phyloP scores from a whole-genome alignment of 805 yeast genomes.

The Ogataea thermomethanolica region DNA sequence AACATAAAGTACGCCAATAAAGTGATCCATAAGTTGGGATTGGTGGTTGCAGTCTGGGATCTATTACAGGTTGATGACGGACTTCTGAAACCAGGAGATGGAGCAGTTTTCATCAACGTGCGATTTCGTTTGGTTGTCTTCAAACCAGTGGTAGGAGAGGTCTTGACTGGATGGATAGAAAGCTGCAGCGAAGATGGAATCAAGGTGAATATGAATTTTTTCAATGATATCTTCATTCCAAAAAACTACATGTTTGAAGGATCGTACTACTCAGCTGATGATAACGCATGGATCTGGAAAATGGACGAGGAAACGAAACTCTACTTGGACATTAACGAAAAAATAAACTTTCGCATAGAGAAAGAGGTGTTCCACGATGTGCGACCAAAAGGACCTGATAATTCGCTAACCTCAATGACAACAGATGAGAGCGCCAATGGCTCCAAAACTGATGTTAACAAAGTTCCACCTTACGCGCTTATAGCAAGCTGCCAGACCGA shows the following conservation, averaged over 20 bases:
- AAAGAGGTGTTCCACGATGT: slow-evolving; percentile 81
- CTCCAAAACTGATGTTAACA: slow-evolving; percentile 27
- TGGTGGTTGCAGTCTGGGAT: slow-evolving; percentile 84
- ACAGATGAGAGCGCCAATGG: slow-evolving; percentile 22
- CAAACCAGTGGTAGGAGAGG: slow-evolving; percentile 93
- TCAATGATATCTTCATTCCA: slow-evolving; percentile 90
- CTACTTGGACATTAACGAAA: slow-evolving; percentile 86
- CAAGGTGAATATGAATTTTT: slow-evolving; percentile 79
- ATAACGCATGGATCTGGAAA: slow-evolving; percentile 94
- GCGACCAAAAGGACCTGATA: slow-evolving; percentile 70
- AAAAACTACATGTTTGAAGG: slow-evolving; percentile 72
- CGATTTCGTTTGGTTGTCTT: slow-evolving; percentile 75
- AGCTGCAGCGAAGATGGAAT: slow-evolving; percentile 87
- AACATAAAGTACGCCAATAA: slow-evolving; percentile 84
- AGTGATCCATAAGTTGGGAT: slow-evolving; percentile 78
- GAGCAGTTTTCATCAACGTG: slow-evolving; percentile 76
- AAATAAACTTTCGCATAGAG: slow-evolving; percentile 86
- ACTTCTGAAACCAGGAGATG: slow-evolving; percentile 88
- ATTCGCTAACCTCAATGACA: slow-evolving; percentile 36
- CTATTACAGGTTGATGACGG: slow-evolving; percentile 82
- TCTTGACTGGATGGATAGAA: slow-evolving; percentile 88
- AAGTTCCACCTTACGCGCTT: slow-evolving; percentile 77
- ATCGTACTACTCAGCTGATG: slow-evolving; percentile 45
- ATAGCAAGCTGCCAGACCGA: slow-evolving; percentile 91
- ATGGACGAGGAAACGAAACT: slow-evolving; percentile 70